Percentiles rank a stretch among this genome's conserved stretches.
Conservation (phyloP, 768 basidiomycete species). For the Psilocybe cyanescens region DNA sequence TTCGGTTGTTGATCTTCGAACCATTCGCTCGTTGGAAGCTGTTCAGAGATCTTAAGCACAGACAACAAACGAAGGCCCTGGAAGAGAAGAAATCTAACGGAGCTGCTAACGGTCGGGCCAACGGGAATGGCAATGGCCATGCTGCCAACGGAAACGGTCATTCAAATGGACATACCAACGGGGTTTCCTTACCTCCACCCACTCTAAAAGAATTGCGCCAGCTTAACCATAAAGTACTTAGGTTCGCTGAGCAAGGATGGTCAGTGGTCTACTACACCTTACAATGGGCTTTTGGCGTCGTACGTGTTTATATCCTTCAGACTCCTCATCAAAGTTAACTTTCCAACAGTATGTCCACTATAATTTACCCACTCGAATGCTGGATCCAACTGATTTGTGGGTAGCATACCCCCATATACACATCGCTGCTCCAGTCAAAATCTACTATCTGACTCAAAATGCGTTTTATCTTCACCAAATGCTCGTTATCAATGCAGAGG, state of each 20-base stretch:
- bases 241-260: conserved; percentile 98
- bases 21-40: conserved; percentile 85
- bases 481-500: conserved; percentile 91
- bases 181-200: conserved; percentile 28
- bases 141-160: conserved; percentile 32
- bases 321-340: conserved; percentile 11
- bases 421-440: conserved; percentile 80
- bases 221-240: conserved; percentile 71
- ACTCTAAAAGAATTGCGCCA: conserved; percentile 54
- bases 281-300: conserved; percentile 81
- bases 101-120: conserved; percentile 30
- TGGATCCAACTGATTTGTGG: conserved; percentile 76
- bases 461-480: conserved; percentile 94
- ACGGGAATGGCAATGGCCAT: conserved; percentile 15
- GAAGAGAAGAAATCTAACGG: conserved; percentile 20
- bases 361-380: conserved; percentile 66
- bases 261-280: conserved; percentile 77
- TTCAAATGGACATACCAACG: conserved; percentile 23
- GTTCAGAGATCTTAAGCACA: conserved; percentile 48
- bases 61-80: conserved; percentile 24
- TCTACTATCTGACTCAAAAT: conserved; percentile 86
- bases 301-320: conserved; percentile 48
- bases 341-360: conserved; percentile 74
- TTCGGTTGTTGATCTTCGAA: conserved; percentile 74
- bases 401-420: conserved; percentile 80